Base-by-base conservation (phyloP, 129 eudicot genomes). In the Rutidosis leptorrhynchoides region DNA sequence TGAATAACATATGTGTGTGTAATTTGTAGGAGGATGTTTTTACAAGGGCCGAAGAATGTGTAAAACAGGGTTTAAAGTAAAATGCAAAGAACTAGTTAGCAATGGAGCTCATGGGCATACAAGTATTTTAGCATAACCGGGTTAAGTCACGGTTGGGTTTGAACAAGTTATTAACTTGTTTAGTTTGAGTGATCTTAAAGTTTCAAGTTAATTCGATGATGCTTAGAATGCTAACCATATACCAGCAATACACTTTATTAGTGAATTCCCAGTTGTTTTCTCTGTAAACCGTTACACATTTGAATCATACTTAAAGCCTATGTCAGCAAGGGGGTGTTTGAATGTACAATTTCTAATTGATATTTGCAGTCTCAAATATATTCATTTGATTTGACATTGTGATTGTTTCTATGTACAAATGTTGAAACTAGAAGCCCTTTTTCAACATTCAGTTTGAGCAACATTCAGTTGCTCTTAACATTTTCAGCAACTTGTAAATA, bases 371-470 rank as follows among this genome's bases (percentile, higher is more conserved):
- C n/a, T 40, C 3, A 40, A 53, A 40, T 40, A 40, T 1, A 6
- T n/a, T n/a, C n/a, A n/a, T n/a, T n/a, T n/a, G n/a, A n/a, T n/a
- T n/a, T n/a, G n/a, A n/a, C n/a, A n/a, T n/a, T n/a, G n/a, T n/a
- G n/a, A 7, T 60, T 91, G 75, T 63, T 84, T 64, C 90, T 87
- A 72, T 51, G 21, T 51, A 16, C 97, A 91, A 48, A 87, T 91
- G 15, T 61, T 86, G 0, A 91, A 79, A 72, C 51, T 91, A 65
- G 94, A 91, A 83, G 97, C 94, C 97, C 16, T 84, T 91, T 33
- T 85, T 81, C 94, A 85, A 85, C 64, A 83, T 91, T 68, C 96
- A 87, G 69, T 87, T 91, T 32, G 97, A 91, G 71, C 97, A 91
- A 72, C 97, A 91, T 64, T n/a, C n/a, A n/a, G n/a, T n/a, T n/a